A percentile compares a stretch with the other conserved stretches of the same genome.
Conservation (phyloP, 2,329 filamentous ascomycete genomes). For the Trichoderma sp. region DNA sequence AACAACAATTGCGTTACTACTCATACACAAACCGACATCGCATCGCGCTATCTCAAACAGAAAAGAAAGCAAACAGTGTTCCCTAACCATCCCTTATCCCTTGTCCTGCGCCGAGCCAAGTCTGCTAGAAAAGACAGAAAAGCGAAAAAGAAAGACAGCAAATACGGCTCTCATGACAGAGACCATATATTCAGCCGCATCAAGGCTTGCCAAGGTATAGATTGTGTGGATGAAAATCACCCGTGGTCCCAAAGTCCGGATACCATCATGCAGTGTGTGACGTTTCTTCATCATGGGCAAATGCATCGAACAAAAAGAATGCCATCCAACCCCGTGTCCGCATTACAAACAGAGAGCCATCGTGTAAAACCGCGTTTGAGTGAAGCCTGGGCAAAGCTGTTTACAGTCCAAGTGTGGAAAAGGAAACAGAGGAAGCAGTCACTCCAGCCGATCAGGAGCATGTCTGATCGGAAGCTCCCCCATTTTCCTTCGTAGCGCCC, state of each 20-base stretch:
- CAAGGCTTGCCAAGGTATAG: slow-evolving; percentile 31
- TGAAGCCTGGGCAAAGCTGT: background rate
- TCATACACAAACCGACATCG: slow-evolving; percentile 5
- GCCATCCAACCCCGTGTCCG: slow-evolving; percentile 14
- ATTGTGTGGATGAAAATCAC: slow-evolving; percentile 36
- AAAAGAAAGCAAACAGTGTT: background rate
- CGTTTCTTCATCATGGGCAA: slow-evolving; percentile 25
- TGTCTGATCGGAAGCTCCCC: background rate
- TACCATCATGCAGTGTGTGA: slow-evolving; percentile 19
- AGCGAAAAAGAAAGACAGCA: slow-evolving; percentile 28
- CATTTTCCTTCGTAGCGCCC: slow-evolving; percentile 15
- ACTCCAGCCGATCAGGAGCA: background rate
- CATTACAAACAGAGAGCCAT: background rate
- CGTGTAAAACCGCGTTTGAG: background rate
- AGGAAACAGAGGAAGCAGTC: background rate
- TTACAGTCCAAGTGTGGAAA: background rate
- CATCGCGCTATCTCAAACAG: slow-evolving; percentile 11
- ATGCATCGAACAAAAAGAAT: slow-evolving; percentile 3
- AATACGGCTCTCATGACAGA: slow-evolving; percentile 23
- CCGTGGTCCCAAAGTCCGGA: slow-evolving; percentile 30
- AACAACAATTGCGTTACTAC: slow-evolving; percentile 13
- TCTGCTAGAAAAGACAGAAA: slow-evolving; percentile 26
- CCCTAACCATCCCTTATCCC: slow-evolving; percentile 14
- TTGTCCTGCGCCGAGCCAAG: slow-evolving; percentile 28
- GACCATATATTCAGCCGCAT: slow-evolving; percentile 30